phyloP scores from a whole-genome alignment of 2,329 filamentous ascomycete genomes.

The Helotiales sp. region DNA sequence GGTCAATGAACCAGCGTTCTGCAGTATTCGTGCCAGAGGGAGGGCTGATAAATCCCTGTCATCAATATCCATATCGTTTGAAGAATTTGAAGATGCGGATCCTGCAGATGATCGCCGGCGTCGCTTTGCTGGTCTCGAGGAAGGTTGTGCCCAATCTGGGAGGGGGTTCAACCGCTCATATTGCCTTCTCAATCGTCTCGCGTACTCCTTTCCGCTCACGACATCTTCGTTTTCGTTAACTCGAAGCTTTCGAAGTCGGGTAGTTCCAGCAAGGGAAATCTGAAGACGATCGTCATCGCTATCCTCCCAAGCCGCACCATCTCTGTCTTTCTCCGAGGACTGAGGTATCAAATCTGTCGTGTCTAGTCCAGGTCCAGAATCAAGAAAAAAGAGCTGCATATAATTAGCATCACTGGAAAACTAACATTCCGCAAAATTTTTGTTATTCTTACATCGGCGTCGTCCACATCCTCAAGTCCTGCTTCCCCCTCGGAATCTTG shows the following conservation, averaged over 20 bases:
- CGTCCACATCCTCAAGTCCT: constrained; percentile 65
- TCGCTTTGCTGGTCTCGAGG: constrained; percentile 51
- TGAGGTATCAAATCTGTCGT: constrained; percentile 23
- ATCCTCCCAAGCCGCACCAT: constrained; percentile 78
- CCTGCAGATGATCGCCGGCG: constrained; percentile 51
- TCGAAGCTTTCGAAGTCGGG: constrained; percentile 79
- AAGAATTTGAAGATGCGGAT: constrained; percentile 38
- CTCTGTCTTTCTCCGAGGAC: constrained; percentile 39
- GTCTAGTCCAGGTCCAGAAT: constrained; percentile 34
- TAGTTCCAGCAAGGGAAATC: constrained; percentile 76
- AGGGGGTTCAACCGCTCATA: constrained; percentile 61
- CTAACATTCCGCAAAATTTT: neutral
- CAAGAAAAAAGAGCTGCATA: constrained; percentile 39
- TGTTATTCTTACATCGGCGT: constrained; percentile 57
- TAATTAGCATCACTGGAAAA: constrained; percentile 10
- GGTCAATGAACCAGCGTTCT: constrained; percentile 69
- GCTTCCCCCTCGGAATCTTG: constrained; percentile 49
- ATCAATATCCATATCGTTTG: constrained; percentile 51
- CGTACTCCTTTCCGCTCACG: constrained; percentile 84
- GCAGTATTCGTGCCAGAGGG: constrained; percentile 78
- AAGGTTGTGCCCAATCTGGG: constrained; percentile 60
- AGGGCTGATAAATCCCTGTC: constrained; percentile 65
- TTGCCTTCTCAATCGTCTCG: constrained; percentile 75
- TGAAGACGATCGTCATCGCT: constrained; percentile 90
- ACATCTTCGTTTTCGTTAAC: constrained; percentile 81